Evolutionary conservation across 2,329 filamentous ascomycete genomes (phyloP).

Genomic region (Ophiostoma fasciatum): DNA sequence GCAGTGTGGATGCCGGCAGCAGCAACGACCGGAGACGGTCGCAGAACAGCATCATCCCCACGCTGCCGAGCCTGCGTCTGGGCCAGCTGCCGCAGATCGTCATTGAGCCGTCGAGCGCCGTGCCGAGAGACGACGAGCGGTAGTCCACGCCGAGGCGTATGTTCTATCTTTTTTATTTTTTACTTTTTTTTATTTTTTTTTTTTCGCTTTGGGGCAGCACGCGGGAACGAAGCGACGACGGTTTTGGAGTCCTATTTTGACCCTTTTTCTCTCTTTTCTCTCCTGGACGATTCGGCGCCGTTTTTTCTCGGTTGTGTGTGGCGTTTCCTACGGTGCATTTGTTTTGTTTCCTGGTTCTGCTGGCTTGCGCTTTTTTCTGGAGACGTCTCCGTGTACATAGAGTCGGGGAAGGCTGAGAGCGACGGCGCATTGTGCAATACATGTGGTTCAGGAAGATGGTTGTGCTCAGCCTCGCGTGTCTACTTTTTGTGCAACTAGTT

Average conservation of each 20-base stretch:
- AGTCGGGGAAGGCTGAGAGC: neutral
- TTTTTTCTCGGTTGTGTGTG: neutral
- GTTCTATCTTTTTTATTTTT: neutral
- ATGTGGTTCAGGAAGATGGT: too few relatives aligned
- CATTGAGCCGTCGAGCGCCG: slow-evolving; percentile 36
- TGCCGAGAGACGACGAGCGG: slow-evolving; percentile 14
- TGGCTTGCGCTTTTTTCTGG: too few relatives aligned
- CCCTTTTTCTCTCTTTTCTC: neutral
- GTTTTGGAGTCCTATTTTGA: too few relatives aligned
- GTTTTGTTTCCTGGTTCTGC: too few relatives aligned
- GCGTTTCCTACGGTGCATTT: neutral
- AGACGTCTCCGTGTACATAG: too few relatives aligned
- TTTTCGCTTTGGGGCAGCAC: slow-evolving; percentile 1
- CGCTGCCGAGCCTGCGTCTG: slow-evolving; percentile 38
- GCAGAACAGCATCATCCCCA: slow-evolving; percentile 26
- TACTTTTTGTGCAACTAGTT: too few relatives aligned
- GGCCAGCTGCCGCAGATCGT: slow-evolving; percentile 39
- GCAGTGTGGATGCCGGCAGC: neutral
- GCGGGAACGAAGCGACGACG: too few relatives aligned
- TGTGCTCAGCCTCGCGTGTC: too few relatives aligned
- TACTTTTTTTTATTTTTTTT: neutral
- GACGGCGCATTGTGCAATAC: too few relatives aligned
- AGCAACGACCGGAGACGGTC: slow-evolving; percentile 11
- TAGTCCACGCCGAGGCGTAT: neutral
- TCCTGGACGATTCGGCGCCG: too few relatives aligned